Evolutionary conservation across 1,284 basidiomycete species (phyloP).

Genomic region (Hypsizygus ulmarius): DNA sequence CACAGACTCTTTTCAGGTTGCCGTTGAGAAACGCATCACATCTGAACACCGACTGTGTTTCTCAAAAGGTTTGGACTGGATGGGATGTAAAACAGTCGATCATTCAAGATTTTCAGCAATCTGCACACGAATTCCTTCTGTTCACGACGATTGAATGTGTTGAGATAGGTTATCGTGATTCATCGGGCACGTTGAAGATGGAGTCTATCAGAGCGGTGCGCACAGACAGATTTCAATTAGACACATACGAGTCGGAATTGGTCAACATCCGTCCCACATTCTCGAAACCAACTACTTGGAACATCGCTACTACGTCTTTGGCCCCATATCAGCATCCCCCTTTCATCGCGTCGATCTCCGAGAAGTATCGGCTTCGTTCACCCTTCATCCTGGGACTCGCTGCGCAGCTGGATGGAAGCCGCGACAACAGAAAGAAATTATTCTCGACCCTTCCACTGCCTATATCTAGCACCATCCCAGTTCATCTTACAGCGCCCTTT

Average conservation of each 20-base stretch:
- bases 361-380: constrained; percentile 11
- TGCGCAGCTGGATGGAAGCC: neutral
- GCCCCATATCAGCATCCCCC: too few species aligned
- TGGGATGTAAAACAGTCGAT: constrained; percentile 12
- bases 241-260: constrained; percentile 4
- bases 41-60: constrained; percentile 7
- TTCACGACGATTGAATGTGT: constrained; percentile 30
- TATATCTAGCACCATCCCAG: constrained; percentile 28
- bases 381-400: constrained; percentile 8
- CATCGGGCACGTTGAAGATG: constrained; percentile 9
- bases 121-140: constrained; percentile 29
- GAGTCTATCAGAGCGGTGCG: constrained; percentile 14
- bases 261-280: neutral
- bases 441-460: constrained; percentile 36
- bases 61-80: constrained; percentile 9
- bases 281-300: neutral
- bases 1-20: constrained; percentile 48
- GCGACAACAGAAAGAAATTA: constrained; percentile 19
- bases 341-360: neutral
- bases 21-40: constrained; percentile 32
- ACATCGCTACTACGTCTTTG: too few species aligned
- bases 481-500: constrained; percentile 36
- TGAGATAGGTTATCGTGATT: constrained; percentile 20
- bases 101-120: constrained; percentile 23
- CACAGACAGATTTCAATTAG: neutral